Percentiles rank a stretch among this genome's conserved stretches.
Conservation (phyloP, 768 basidiomycete species). For the Termitomyces titanicus region DNA sequence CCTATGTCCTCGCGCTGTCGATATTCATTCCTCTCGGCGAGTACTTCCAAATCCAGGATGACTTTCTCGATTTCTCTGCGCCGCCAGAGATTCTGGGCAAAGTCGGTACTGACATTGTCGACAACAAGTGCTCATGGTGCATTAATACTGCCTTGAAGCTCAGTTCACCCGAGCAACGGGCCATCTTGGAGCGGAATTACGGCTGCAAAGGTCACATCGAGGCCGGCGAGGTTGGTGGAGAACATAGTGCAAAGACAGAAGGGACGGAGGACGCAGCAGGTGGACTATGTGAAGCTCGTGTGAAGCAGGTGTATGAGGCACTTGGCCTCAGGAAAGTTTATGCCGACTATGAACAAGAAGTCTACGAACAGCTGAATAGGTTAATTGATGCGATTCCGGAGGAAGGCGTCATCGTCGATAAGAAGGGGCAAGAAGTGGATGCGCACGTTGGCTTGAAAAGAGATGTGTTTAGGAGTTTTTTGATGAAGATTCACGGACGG, state of each 20-base stretch:
- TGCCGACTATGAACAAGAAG: constrained; percentile 69
- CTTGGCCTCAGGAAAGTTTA: constrained; percentile 65
- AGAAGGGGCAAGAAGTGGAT: constrained; percentile 20
- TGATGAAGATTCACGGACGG: constrained; percentile 80
- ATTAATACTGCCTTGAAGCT: constrained; percentile 77
- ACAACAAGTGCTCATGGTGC: constrained; percentile 98
- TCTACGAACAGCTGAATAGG: constrained; percentile 58
- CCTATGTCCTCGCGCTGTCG: constrained; percentile 69
- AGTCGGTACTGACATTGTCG: constrained; percentile 94
- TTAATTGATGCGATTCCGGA: constrained; percentile 76
- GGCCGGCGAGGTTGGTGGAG: constrained; percentile 11
- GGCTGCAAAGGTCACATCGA: constrained; percentile 35
- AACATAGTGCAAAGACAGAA: constrained; percentile 13
- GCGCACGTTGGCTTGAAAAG: constrained; percentile 36
- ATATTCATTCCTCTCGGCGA: constrained; percentile 92
- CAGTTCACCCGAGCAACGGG: constrained; percentile 50
- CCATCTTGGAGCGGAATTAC: constrained; percentile 49
- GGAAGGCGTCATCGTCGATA: constrained; percentile 24
- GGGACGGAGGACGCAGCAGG: constrained; percentile 31
- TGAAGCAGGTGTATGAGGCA: constrained; percentile 67
- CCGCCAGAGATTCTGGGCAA: constrained; percentile 91
- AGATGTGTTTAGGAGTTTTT: constrained; percentile 80
- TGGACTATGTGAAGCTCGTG: constrained; percentile 41
- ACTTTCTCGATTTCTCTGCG: constrained; percentile 93
- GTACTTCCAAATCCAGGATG: constrained; percentile 98